These are phyloP conservation scores for Geranium rotundifolium DNA, from an alignment of 345 rosid genomes.

Conservation along the genomic window DNA sequence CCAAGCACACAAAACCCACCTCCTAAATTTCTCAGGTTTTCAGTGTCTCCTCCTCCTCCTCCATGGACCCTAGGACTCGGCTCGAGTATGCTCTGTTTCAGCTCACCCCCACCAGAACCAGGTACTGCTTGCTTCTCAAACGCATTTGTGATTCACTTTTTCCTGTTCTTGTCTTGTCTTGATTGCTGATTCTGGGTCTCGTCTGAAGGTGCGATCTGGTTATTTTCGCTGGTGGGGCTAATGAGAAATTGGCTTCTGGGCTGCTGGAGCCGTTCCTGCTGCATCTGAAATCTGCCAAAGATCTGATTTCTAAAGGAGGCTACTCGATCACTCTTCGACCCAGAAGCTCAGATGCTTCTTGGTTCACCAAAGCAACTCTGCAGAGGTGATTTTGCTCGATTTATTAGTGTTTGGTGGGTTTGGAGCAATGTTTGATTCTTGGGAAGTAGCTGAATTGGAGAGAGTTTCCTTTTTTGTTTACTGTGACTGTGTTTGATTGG, in stretches of 20 bases:
- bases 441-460: neutral
- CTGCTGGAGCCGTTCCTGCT: conserved; percentile 71
- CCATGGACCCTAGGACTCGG: conserved; percentile 72
- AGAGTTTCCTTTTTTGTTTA: too few species aligned
- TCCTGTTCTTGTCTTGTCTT: neutral
- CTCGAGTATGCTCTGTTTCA: conserved; percentile 85
- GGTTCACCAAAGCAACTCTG: conserved; percentile 90
- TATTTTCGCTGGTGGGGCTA: conserved; percentile 54
- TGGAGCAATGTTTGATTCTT: neutral
- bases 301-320: conserved; percentile 88
- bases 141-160: neutral
- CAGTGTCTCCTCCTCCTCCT: conserved; percentile 6
- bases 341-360: conserved; percentile 29
- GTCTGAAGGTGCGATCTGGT: conserved; percentile 73
- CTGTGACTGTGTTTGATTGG: too few species aligned
- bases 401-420: neutral
- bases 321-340: conserved; percentile 79
- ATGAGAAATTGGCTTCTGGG: conserved; percentile 88
- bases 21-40: conserved; percentile 7
- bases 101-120: conserved; percentile 96
- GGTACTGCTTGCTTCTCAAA: conserved; percentile 27
- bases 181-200: neutral
- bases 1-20: neutral
- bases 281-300: conserved; percentile 67
- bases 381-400: conserved; percentile 40